Evolutionary conservation across 2,329 filamentous ascomycete species (phyloP), one percentile per base, ranked within the genome.

Genomic region (Diaporthe australafricana): DNA sequence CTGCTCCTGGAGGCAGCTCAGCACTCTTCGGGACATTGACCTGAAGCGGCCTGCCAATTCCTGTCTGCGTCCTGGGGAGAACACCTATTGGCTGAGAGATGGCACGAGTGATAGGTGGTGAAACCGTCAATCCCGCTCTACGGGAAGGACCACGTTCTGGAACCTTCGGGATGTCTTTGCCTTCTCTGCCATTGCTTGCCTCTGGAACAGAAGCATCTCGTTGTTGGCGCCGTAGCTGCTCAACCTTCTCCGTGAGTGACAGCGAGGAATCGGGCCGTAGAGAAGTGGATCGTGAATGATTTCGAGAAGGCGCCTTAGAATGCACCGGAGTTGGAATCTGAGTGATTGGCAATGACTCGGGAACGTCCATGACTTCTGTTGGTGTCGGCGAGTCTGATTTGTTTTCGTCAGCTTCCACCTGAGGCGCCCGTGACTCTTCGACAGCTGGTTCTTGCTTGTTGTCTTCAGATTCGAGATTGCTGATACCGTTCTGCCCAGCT

Each of bases 41-140:
- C 30, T 80, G 70, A n/a, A 76, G 75, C 22, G 82, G 80, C 76
- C 87, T 88, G 30, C 82, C 80, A 40, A 84, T 78, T 12, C 80
- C 79, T 2, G 87, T 84, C 72, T 86, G 84, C 52, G 83, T 79
- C 57, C 86, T 84, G 57, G 87, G 81, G 50, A 88, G 73, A 16
- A 83, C 81, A 22, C 85, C 83, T 5, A 80, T 79, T 11, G 88
- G 87, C 69, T 89, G 87, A 1, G 88, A 87, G n/a, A 84, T 80
- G 2, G 88, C 83, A 60, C 88, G 85, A 57, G 86, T 78, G 76
- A 90, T 85, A 4, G 88, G 88, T 42, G 88, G 87, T 14, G 88
- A 87, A 22, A 84, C 80, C 52, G 79, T 83, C 68, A 82, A 77
- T 42, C 85, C 85, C 35, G 83, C 79, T 75, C 84, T 87, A 74